Evolutionary conservation across 140 eudicot species (phyloP).

Genomic region (Ambrosia hybrid): DNA sequence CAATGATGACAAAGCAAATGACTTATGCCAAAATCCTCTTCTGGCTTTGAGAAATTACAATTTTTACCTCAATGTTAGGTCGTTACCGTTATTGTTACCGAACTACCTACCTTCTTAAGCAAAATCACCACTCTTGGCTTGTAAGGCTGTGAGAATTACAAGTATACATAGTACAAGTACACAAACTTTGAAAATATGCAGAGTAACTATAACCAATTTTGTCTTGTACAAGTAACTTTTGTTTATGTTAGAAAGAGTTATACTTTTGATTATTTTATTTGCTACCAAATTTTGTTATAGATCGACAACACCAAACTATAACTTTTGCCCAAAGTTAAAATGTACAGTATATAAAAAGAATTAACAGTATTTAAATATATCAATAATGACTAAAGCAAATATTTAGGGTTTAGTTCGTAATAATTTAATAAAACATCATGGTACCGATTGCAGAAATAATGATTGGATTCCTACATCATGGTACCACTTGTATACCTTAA

Average conservation of each 20-base stretch:
- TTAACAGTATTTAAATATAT: neutral
- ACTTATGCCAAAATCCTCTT: neutral
- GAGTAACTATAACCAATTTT: neutral
- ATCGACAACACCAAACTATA: neutral
- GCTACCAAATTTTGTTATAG: neutral
- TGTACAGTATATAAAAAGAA: neutral
- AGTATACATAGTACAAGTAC: neutral
- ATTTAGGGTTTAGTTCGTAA: neutral
- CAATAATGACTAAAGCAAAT: neutral
- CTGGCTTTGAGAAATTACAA: neutral
- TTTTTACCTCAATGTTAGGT: neutral
- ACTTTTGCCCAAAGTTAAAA: neutral
- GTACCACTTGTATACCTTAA: constrained; percentile 26
- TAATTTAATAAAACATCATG: constrained; percentile 20
- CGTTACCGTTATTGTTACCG: neutral
- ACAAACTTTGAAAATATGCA: neutral
- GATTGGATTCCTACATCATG: constrained; percentile 25
- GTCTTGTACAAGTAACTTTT: neutral
- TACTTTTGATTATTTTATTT: neutral
- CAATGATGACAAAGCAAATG: neutral
- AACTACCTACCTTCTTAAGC: neutral
- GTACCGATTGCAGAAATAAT: constrained; percentile 24
- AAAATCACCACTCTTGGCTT: neutral
- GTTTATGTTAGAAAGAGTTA: neutral
- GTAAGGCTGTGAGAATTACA: neutral